Evolutionary conservation across 1,139 yeast species (phyloP).

Genomic region (Geotrichum klebahnii): DNA sequence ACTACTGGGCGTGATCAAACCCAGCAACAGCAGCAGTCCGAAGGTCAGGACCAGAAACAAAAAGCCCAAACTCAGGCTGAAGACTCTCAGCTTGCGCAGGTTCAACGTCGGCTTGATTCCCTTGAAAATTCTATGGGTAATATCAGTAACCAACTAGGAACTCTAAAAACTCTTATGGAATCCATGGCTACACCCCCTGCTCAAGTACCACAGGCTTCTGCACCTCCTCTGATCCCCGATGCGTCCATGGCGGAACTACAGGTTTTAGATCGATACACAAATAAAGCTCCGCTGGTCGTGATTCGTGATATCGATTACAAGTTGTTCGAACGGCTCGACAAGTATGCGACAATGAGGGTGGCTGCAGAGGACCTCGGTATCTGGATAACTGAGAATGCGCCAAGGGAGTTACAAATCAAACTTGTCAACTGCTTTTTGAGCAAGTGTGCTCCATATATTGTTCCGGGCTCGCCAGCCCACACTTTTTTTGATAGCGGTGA

Average conservation of each 20-base stretch:
- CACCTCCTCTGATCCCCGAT: neutral
- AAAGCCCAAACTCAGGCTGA: neutral
- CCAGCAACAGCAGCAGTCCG: neutral
- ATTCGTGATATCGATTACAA: slow-evolving; percentile 45
- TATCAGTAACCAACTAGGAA: slow-evolving; percentile 2
- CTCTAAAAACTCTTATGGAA: neutral
- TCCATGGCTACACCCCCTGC: neutral
- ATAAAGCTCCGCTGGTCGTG: slow-evolving; percentile 43
- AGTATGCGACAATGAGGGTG: slow-evolving; percentile 35
- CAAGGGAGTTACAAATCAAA: slow-evolving; percentile 23
- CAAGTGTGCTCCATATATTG: slow-evolving; percentile 24
- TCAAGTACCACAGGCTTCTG: neutral
- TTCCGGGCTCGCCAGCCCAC: slow-evolving; percentile 10
- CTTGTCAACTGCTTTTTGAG: slow-evolving; percentile 23
- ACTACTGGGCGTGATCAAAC: neutral
- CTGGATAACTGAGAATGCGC: slow-evolving; percentile 38
- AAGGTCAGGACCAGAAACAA: too few species aligned
- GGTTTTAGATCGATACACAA: slow-evolving; percentile 14
- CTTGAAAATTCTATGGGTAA: slow-evolving; percentile 1
- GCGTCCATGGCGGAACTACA: too few species aligned
- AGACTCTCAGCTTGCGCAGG: neutral
- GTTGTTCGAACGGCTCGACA: slow-evolving; percentile 38
- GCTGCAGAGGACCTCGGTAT: slow-evolving; percentile 42
- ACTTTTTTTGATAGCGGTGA: neutral
- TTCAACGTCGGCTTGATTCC: slow-evolving; percentile 1